Conservation (phyloP, 2,329 filamentous ascomycete species). For the Catunica adiposa region DNA sequence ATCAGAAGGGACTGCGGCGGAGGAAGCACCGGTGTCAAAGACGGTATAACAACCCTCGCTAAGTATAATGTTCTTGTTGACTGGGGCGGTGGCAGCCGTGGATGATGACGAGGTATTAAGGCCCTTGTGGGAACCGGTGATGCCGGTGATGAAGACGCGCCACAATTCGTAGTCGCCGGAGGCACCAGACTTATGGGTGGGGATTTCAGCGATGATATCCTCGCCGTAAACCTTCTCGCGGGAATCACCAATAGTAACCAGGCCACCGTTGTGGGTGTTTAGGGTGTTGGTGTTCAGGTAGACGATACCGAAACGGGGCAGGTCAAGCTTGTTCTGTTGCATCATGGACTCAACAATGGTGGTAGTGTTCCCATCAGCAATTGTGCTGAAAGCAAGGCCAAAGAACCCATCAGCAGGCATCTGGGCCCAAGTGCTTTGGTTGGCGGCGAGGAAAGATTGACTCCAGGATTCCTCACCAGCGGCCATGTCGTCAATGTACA, state of each 20-base stretch:
- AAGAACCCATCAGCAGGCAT: slow-evolving; percentile 23
- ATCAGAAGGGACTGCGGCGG: slow-evolving; percentile 18
- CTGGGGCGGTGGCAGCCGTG: neutral
- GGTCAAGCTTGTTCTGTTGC: slow-evolving; percentile 19
- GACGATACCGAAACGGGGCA: slow-evolving; percentile 21
- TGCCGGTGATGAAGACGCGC: slow-evolving; percentile 17
- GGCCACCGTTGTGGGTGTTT: neutral
- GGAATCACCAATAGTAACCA: slow-evolving; percentile 22
- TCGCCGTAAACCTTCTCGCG: slow-evolving; percentile 20
- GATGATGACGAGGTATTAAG: slow-evolving; percentile 4
- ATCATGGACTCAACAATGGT: slow-evolving; percentile 23
- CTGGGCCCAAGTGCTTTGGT: slow-evolving; percentile 18
- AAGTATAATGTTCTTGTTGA: neutral
- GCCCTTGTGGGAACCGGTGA: slow-evolving; percentile 14
- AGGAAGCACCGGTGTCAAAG: slow-evolving; percentile 22
- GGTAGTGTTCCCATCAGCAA: slow-evolving; percentile 19
- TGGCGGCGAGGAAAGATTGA: slow-evolving; percentile 21
- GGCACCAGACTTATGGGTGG: slow-evolving; percentile 8
- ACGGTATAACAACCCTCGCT: slow-evolving; percentile 15
- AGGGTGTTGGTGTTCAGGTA: slow-evolving; percentile 17
- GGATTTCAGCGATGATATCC: slow-evolving; percentile 16
- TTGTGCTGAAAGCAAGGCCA: slow-evolving; percentile 22
- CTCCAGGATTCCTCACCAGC: slow-evolving; percentile 17
- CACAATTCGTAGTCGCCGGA: slow-evolving; percentile 20
- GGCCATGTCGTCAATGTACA: slow-evolving; percentile 19